Percentiles rank a stretch among this genome's conserved stretches.
These are phyloP conservation scores for Trypanosoma rangeli DNA, from an alignment of 208 protist species.

Conservation along the genomic window DNA sequence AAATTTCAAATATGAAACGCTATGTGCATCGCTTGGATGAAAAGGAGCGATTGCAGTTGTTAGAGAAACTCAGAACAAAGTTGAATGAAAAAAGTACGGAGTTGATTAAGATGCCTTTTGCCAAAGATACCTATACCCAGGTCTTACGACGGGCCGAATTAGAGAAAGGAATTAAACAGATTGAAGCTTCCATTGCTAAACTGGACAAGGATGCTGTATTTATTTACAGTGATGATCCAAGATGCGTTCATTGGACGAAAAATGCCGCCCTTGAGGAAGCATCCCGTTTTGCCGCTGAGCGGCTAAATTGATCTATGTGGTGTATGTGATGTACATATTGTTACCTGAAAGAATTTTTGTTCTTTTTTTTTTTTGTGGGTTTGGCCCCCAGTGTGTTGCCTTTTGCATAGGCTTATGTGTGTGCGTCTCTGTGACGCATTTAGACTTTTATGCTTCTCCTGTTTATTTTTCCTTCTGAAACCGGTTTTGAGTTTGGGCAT, in stretches of 20 bases:
- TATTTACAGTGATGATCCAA: constrained; percentile 87
- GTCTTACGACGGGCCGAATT: constrained; percentile 62
- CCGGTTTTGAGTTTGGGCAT: not conserved
- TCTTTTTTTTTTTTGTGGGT: constrained; percentile 2
- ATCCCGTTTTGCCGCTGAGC: constrained; percentile 20
- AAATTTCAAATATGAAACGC: constrained; percentile 38
- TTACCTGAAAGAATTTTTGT: not conserved
- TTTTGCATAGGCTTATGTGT: constrained; percentile 7
- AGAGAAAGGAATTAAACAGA: constrained; percentile 70
- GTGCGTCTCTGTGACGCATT: not conserved
- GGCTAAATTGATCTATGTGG: constrained; percentile 12
- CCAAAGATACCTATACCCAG: constrained; percentile 71
- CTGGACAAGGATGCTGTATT: constrained; percentile 86
- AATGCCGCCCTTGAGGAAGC: constrained; percentile 77
- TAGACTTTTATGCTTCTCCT: not conserved
- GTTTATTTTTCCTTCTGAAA: constrained; percentile 13
- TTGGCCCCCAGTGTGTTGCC: not conserved
- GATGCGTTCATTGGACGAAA: constrained; percentile 72
- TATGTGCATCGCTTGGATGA: constrained; percentile 79
- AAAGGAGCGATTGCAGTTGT: constrained; percentile 68
- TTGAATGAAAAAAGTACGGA: constrained; percentile 59
- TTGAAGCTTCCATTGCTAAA: constrained; percentile 78
- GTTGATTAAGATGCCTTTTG: constrained; percentile 87
- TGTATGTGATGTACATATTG: constrained; percentile 9
- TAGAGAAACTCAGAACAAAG: constrained; percentile 66